These are phyloP conservation scores for Saccharomyces pastorianus DNA, from an alignment of 1,139 yeast genomes.

Conservation along the genomic window DNA sequence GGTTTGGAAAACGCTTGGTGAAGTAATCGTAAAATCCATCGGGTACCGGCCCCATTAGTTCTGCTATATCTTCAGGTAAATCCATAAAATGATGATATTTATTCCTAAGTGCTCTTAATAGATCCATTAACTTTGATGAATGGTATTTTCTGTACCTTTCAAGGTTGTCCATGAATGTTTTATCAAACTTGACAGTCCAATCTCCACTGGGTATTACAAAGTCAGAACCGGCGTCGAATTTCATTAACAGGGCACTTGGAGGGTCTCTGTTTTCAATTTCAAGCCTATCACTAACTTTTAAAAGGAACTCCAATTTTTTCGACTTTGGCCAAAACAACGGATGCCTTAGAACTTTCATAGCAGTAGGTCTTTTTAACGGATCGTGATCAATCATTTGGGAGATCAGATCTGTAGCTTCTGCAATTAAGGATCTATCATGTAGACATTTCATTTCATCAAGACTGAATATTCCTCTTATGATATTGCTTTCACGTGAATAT, in stretches of 20 bases:
- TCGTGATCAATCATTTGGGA: constrained; percentile 60
- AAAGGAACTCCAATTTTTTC: constrained; percentile 69
- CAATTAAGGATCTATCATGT: constrained; percentile 28
- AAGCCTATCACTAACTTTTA: constrained; percentile 83
- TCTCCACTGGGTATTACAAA: constrained; percentile 54
- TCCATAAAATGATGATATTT: constrained; percentile 92
- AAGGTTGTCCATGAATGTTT: constrained; percentile 64
- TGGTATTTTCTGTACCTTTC: constrained; percentile 89
- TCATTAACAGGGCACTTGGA: constrained; percentile 55
- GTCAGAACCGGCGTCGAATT: constrained; percentile 50
- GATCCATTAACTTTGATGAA: constrained; percentile 68
- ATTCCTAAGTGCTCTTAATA: constrained; percentile 81
- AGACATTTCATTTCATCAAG: constrained; percentile 38
- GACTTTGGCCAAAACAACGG: constrained; percentile 82
- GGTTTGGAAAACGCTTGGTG: constrained; percentile 62
- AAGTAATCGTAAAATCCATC: constrained; percentile 76
- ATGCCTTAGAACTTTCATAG: constrained; percentile 60
- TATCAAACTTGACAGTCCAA: constrained; percentile 74
- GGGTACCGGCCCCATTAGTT: constrained; percentile 70
- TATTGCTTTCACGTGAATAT: constrained; percentile 80
- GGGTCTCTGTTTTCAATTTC: constrained; percentile 86
- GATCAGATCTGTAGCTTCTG: constrained; percentile 68
- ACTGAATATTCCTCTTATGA: constrained; percentile 62
- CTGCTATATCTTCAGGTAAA: constrained; percentile 55
- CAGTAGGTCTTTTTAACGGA: constrained; percentile 69